Base-by-base conservation (phyloP, 352 stramenopile genomes). In the Nothophytophthora sp. region DNA sequence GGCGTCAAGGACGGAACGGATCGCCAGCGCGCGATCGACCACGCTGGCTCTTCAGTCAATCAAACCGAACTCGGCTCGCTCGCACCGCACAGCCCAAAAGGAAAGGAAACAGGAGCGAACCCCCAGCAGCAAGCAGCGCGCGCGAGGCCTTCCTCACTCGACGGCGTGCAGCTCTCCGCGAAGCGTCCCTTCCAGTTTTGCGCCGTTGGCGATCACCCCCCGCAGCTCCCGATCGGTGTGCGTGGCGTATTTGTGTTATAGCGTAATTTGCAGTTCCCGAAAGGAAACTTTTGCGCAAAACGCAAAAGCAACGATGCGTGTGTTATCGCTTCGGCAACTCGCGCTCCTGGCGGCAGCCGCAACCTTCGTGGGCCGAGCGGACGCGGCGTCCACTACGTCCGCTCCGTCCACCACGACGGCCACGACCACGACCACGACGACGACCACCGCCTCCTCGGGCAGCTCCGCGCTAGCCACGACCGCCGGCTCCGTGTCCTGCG, bases 401-500 rank as follows among this genome's bases (percentile, higher is more conserved):
- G 47, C 48, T 29, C 18, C 58, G 16, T 73, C 71, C 20, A 70
- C 44, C 33, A 23, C 33, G 6, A 51, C 48, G 37, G 54, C 56
- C 42, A 84, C 57, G 83, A 73, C 63, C 69, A 72, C 59, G 54
- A 49, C 55, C 10, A 62, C 34, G 20, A 39, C 43, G 8, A 27
- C 25, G 16, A 33, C 51, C 47, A 52, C 24, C 60, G 75, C 58
- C 12, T 90, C 48, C 47, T 90, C 62, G 62, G 76, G 38, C n/a
- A 64, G 48, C 10, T 42, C 28, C 22, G 60, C 63, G 40, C 46
- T 55, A 11, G 30, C 36, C 22, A 50, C 36, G 13, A 51, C 56
- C 0, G 35, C 60, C 11, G 45, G 29, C 3, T 45, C 60, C 4
- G 67, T 78, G n/a, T 71, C 73, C 29, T 84, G 73, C 41, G 52